A percentile compares a stretch with the other conserved stretches of the same genome.
Conservation (phyloP, 2,329 filamentous ascomycete species). For the Pseudogymnoascus sp. region DNA sequence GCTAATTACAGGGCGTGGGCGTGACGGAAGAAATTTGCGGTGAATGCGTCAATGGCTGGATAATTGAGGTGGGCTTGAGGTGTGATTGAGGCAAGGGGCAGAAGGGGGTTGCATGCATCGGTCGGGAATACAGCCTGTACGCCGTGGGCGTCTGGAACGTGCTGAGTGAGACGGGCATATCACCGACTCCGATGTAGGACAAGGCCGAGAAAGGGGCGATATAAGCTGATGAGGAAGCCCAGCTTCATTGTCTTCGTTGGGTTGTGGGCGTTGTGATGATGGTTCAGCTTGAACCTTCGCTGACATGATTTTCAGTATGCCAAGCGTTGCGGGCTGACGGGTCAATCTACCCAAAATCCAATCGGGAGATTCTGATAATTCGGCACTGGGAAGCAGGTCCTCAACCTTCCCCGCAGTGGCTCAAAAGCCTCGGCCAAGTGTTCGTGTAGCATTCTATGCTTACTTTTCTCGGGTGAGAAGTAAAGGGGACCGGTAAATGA, state of each 20-base stretch:
- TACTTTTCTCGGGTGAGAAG: neutral
- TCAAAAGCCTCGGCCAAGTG: neutral
- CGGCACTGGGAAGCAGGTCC: conserved; percentile 5
- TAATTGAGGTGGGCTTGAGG: neutral
- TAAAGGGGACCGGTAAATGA: neutral
- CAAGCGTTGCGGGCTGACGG: neutral
- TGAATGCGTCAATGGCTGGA: neutral
- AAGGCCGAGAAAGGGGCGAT: neutral
- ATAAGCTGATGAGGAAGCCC: conserved; percentile 1
- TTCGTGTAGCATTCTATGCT: neutral
- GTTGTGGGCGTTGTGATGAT: neutral
- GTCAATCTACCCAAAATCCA: neutral
- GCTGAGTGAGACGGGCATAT: conserved; percentile 5
- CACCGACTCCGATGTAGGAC: neutral
- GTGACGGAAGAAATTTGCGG: neutral
- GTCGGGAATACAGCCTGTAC: neutral
- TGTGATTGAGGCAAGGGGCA: neutral
- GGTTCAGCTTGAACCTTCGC: neutral
- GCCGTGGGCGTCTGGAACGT: neutral
- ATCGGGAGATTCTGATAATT: neutral
- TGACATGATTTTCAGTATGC: neutral
- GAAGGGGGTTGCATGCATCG: neutral
- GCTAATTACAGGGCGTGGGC: neutral
- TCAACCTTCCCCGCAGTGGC: neutral
- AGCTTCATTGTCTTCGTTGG: neutral